These are phyloP conservation scores for Metschnikowia lochheadii DNA, from an alignment of 805 yeast genomes.

Conservation along the genomic window DNA sequence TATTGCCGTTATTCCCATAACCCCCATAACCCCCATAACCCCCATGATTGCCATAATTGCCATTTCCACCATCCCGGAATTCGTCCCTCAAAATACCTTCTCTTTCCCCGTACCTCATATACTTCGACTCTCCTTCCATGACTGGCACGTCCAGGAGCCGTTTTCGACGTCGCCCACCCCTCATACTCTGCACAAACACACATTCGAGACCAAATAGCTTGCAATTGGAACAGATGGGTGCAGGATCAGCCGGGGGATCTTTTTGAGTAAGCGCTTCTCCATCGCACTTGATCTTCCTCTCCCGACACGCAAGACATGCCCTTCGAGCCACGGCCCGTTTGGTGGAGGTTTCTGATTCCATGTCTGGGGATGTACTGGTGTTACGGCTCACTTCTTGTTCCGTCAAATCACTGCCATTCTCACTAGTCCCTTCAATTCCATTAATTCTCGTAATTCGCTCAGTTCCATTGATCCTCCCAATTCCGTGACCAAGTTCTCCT, in stretches of 20 bases:
- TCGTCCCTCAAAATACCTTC: too few species aligned
- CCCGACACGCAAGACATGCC: constrained; percentile 63
- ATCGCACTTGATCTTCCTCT: constrained; percentile 62
- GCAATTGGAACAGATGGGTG: constrained; percentile 47
- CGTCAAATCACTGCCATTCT: too few species aligned
- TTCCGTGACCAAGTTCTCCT: too few species aligned
- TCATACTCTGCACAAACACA: constrained; percentile 51
- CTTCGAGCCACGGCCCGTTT: constrained; percentile 51
- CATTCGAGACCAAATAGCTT: constrained; percentile 43
- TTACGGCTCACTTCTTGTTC: too few species aligned
- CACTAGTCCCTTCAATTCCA: too few species aligned
- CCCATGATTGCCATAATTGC: too few species aligned
- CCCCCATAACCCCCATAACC: too few species aligned
- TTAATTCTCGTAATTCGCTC: too few species aligned
- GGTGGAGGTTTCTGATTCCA: neutral
- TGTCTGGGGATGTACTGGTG: too few species aligned
- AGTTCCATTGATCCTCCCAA: too few species aligned
- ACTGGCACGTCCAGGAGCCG: constrained; percentile 3
- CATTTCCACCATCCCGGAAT: neutral
- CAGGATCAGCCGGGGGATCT: neutral
- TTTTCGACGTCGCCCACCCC: constrained; percentile 54
- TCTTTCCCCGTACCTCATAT: neutral
- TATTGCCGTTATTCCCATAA: too few species aligned
- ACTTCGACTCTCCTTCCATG: neutral
- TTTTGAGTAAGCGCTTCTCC: constrained; percentile 39